phyloP scores from a whole-genome alignment of 2,329 filamentous ascomycete genomes.

The Talaromyces verruculosus region DNA sequence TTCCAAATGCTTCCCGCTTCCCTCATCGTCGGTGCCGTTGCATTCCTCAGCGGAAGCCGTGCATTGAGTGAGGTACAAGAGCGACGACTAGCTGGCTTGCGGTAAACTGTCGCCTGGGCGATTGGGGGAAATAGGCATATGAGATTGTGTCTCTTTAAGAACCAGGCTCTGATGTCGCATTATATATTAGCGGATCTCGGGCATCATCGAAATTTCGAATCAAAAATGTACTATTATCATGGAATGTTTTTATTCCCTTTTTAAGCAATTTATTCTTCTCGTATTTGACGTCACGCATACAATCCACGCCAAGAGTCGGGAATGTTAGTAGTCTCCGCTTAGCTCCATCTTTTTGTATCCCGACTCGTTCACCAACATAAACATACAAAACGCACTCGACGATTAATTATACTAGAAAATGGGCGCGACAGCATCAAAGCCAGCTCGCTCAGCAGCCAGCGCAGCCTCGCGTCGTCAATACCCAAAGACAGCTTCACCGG shows the following conservation, averaged over 20 bases:
- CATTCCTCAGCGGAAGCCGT: constrained; percentile 83
- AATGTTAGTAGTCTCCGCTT: constrained; percentile 17
- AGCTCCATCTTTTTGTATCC: constrained; percentile 8
- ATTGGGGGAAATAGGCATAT: background rate
- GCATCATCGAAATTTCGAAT: background rate
- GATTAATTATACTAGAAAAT: constrained; percentile 37
- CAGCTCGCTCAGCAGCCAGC: constrained; percentile 50
- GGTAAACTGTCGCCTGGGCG: constrained; percentile 42
- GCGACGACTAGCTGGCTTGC: constrained; percentile 71
- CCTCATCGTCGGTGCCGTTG: constrained; percentile 64
- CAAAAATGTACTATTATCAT: background rate
- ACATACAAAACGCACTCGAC: no score
- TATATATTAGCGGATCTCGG: background rate
- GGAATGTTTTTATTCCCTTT: background rate
- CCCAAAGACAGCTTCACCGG: constrained; percentile 50
- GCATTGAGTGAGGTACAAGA: constrained; percentile 91
- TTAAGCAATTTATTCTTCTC: background rate
- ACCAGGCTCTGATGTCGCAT: background rate
- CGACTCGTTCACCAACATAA: background rate
- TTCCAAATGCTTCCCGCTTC: constrained; percentile 83
- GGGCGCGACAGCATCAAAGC: constrained; percentile 62
- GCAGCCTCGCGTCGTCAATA: constrained; percentile 56
- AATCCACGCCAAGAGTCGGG: background rate
- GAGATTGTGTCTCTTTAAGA: background rate
- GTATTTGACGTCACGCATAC: constrained; percentile 15